These are phyloP conservation scores for Puccinellia tenuiflora DNA, from an alignment of 176 grass and related monocot genomes.

Conservation along the genomic window DNA sequence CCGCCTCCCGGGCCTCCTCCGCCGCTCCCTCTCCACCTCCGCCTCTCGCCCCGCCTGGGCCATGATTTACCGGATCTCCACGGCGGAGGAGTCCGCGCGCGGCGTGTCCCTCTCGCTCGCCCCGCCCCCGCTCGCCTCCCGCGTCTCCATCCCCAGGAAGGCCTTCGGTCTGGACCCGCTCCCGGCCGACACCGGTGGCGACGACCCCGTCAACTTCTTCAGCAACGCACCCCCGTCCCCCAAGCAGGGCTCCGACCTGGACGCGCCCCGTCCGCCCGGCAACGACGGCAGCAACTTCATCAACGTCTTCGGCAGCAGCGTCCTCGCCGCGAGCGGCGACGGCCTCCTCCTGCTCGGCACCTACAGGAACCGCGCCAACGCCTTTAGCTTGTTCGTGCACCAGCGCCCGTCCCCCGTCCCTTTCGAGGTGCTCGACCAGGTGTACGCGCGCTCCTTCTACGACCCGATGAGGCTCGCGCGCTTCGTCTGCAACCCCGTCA, in stretches of 20 bases:
- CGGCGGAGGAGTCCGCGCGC: neutral
- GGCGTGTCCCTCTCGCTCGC: neutral
- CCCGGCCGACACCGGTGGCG: neutral
- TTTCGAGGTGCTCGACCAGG: slow-evolving; percentile 3
- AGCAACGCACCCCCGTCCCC: neutral
- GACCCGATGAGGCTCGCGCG: neutral
- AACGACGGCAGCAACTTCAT: neutral
- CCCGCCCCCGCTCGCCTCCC: neutral
- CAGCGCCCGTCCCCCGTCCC: neutral
- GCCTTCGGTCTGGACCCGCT: neutral
- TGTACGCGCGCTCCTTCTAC: neutral
- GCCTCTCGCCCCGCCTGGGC: neutral
- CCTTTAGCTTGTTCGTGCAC: neutral
- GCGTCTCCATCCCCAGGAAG: neutral
- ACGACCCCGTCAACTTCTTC: neutral
- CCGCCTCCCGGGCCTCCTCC: neutral
- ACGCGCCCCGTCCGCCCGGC: neutral
- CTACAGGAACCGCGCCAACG: neutral
- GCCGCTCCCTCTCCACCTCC: neutral
- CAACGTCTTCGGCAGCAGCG: slow-evolving; percentile 2
- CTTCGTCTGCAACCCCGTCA: slow-evolving; percentile 12
- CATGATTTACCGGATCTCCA: neutral
- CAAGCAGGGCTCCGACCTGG: neutral
- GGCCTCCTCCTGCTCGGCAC: neutral
- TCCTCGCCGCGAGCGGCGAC: slow-evolving; percentile 1